Conservation (phyloP, 2,329 filamentous ascomycete genomes). For the Seiridium cupressi region DNA sequence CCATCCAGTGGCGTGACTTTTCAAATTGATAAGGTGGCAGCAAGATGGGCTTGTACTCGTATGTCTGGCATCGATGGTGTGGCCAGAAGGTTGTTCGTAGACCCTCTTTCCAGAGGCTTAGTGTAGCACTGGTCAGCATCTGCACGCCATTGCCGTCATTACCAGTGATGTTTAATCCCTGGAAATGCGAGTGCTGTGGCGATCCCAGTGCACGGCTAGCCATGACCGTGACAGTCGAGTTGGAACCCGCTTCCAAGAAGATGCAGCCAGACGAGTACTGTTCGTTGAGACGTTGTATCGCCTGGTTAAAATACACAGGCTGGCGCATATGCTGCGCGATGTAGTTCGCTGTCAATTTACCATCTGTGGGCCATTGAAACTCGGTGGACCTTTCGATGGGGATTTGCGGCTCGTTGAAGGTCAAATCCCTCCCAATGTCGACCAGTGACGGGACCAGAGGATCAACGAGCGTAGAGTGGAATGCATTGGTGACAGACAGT, state of each 20-base stretch:
- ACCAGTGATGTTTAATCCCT: slow-evolving; percentile 1
- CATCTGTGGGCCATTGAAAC: neutral
- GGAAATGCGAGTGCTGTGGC: neutral
- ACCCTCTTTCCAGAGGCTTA: slow-evolving; percentile 9
- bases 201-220: slow-evolving; percentile 7
- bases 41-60: slow-evolving; percentile 3
- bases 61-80: slow-evolving; percentile 5
- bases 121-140: slow-evolving; percentile 3
- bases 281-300: slow-evolving; percentile 9
- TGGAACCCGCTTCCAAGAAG: slow-evolving; percentile 16
- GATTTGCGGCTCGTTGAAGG: slow-evolving; percentile 19
- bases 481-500: slow-evolving; percentile 23
- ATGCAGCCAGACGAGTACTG: slow-evolving; percentile 2
- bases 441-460: slow-evolving; percentile 25
- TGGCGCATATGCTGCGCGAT: slow-evolving; percentile 14
- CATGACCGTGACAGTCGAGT: slow-evolving; percentile 13
- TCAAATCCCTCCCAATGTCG: slow-evolving; percentile 14
- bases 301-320: slow-evolving; percentile 14
- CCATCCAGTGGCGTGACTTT: slow-evolving; percentile 34
- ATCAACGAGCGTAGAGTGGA: slow-evolving; percentile 25
- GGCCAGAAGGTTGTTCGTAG: slow-evolving; percentile 8
- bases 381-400: slow-evolving; percentile 20
- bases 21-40: slow-evolving; percentile 30
- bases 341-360: slow-evolving; percentile 1
- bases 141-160: slow-evolving; percentile 4